Percentiles rank a stretch among this genome's conserved stretches.
These are phyloP conservation scores for Zoysia pacifica DNA, from an alignment of 176 grass and related monocot species.

Conservation along the genomic window DNA sequence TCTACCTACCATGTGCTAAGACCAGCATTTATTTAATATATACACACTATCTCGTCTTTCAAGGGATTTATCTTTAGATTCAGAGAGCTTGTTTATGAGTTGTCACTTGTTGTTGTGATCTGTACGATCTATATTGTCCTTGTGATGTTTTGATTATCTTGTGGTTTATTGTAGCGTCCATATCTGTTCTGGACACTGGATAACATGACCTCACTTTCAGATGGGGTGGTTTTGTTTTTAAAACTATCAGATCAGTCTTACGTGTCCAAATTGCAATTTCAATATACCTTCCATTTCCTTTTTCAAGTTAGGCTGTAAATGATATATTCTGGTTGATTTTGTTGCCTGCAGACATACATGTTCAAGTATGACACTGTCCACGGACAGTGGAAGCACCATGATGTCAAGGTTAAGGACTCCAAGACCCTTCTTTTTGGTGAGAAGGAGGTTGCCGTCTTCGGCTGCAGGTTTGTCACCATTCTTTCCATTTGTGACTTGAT, in stretches of 20 bases:
- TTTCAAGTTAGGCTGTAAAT: background rate
- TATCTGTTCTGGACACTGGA: background rate
- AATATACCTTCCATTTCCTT: too few relatives aligned
- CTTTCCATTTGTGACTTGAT: background rate
- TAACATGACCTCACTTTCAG: too few relatives aligned
- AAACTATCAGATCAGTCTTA: too few relatives aligned
- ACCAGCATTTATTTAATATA: background rate
- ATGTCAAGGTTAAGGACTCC: constrained; percentile 68
- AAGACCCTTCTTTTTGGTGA: constrained; percentile 82
- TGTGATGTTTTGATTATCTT: too few relatives aligned
- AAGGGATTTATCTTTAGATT: background rate
- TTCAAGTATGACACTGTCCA: constrained; percentile 92
- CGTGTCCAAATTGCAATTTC: too few relatives aligned
- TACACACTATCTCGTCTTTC: background rate
- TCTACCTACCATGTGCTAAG: background rate
- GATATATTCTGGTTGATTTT: background rate
- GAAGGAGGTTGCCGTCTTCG: constrained; percentile 60
- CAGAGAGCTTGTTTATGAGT: background rate
- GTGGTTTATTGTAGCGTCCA: too few relatives aligned
- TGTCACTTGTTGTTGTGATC: background rate
- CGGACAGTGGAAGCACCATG: constrained; percentile 75
- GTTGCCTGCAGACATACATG: constrained; percentile 71
- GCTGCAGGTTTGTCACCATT: constrained; percentile 49
- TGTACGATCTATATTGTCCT: background rate
- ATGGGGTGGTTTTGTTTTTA: too few relatives aligned